Base-by-base conservation (phyloP, 441 rosid species). In the Gossypium davidsonii region DNA sequence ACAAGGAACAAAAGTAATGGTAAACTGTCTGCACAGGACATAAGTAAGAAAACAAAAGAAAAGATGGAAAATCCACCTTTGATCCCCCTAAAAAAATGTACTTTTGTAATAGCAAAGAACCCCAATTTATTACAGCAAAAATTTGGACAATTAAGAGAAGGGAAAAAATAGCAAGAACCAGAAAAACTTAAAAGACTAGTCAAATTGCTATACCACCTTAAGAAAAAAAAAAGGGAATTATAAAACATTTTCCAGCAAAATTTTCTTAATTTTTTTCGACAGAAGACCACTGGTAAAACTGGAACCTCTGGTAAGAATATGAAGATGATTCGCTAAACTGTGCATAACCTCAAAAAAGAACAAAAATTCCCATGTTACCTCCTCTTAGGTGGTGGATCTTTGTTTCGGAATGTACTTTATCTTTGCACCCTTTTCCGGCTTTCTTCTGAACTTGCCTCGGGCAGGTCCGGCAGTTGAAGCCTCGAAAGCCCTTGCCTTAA, bases 361-460 rank as follows among this genome's bases (percentile, higher is more conserved):
- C 68, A 78, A 79, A 57, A 71, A 64, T 26, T 3, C 44, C 28
- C 46, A 21, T 48, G 7, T 63, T 64, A 70, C 76, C 56, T 76
- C 72, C 72, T 14, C 20, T 65, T 80, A 83, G 74, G 77, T 75
- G 66, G 78, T 60, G 26, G 79, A 76, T 83, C 82, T 89, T 76
- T 82, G 93, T 79, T 91, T 92, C 0, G 92, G 91, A 76, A 92
- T 86, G 71, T 92, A 92, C 83, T 86, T 88, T 75, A 90, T 83
- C 88, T 88, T 92, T 20, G 80, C 75, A 61, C 87, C 88, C 75
- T 85, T 90, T 58, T 85, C 97, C 1, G 86, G 82, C 78, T 84
- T 90, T 73, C 61, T 73, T 81, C 81, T 80, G 77, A 79, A 79
- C 80, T 81, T 85, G 55, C 77, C 76, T 74, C 73, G 87, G 67